Conservation (phyloP, 2,329 filamentous ascomycete genomes). For the Fusarium brachygibbosum region DNA sequence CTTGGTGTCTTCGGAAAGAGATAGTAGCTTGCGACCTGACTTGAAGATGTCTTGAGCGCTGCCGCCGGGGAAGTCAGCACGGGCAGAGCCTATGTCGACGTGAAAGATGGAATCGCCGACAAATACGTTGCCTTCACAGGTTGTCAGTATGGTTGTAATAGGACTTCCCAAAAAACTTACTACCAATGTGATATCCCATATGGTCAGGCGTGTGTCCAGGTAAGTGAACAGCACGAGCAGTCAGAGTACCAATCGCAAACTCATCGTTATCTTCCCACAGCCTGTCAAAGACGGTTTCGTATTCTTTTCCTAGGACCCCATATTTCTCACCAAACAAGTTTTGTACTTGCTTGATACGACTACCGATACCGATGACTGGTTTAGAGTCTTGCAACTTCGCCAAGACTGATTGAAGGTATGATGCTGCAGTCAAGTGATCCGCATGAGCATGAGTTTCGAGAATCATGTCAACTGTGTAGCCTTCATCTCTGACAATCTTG, state of each 20-base stretch:
- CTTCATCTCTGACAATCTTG: conserved; percentile 56
- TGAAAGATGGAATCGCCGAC: conserved; percentile 68
- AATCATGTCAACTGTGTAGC: conserved; percentile 65
- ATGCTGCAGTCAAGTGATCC: conserved; percentile 71
- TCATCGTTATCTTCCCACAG: conserved; percentile 67
- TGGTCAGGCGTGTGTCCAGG: conserved; percentile 74
- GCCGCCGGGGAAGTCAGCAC: conserved; percentile 69
- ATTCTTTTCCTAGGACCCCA: conserved; percentile 59
- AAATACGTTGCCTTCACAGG: conserved; percentile 59
- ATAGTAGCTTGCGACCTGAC: conserved; percentile 60
- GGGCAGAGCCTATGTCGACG: conserved; percentile 64
- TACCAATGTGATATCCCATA: conserved; percentile 68
- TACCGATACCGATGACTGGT: conserved; percentile 67
- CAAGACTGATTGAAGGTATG: conserved; percentile 67
- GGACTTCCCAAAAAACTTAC: conserved; percentile 29
- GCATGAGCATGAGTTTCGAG: conserved; percentile 74
- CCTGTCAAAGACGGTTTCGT: conserved; percentile 63
- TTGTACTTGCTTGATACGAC: conserved; percentile 66
- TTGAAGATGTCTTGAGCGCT: conserved; percentile 59
- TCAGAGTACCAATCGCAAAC: conserved; percentile 64
- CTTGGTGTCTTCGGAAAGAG: conserved; percentile 58
- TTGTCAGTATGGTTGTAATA: fast-evolving
- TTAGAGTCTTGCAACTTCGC: conserved; percentile 50
- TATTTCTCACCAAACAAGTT: conserved; percentile 64
- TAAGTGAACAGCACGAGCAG: conserved; percentile 64